Conservation (phyloP, 345 rosid species). For the Eutrema yunnanense region DNA sequence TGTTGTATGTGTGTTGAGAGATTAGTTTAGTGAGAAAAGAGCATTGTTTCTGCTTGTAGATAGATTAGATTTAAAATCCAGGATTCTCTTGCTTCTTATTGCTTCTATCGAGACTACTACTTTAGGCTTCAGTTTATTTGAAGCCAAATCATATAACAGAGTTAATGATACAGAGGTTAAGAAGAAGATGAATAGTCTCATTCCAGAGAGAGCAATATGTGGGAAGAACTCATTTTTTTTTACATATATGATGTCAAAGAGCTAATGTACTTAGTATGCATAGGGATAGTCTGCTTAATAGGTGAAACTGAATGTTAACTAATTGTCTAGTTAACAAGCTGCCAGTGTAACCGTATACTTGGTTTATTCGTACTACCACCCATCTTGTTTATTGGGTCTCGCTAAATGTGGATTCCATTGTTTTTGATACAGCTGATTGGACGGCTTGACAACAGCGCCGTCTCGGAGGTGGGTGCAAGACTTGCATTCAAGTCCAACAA, state of each 20-base stretch:
- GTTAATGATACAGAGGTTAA: background rate
- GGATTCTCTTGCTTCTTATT: background rate
- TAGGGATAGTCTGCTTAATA: background rate
- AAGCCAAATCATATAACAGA: background rate
- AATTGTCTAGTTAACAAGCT: background rate
- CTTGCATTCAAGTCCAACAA: constrained; percentile 93
- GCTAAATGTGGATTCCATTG: background rate
- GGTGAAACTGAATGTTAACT: background rate
- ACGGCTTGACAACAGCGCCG: constrained; percentile 92
- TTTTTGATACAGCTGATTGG: constrained; percentile 68
- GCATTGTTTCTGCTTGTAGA: background rate
- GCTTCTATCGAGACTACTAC: background rate
- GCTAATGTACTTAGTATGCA: background rate
- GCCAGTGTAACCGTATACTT: background rate
- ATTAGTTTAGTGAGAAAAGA: background rate
- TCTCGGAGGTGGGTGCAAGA: constrained; percentile 83
- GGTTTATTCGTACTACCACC: background rate
- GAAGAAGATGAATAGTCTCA: too few species aligned
- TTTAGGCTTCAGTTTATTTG: background rate
- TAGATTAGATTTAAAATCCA: background rate
- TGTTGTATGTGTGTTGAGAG: background rate
- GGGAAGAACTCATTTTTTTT: too few species aligned
- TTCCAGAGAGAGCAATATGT: background rate
- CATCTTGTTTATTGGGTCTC: background rate
- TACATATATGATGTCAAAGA: too few species aligned